Evolutionary conservation across 306 rosid species (phyloP).

Genomic region (Aeschynomene evenia): DNA sequence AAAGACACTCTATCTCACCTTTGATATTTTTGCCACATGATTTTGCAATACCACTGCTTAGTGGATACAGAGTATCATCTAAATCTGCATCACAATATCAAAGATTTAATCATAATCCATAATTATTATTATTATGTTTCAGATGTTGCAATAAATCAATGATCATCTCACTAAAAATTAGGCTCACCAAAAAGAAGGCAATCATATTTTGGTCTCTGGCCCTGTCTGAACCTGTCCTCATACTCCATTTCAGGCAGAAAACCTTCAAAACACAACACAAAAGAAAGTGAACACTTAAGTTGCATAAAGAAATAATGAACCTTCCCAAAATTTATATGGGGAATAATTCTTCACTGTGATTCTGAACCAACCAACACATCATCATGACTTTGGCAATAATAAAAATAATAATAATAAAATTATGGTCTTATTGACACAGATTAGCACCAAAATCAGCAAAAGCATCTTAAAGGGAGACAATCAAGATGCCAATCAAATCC

Average conservation of each 20-base stretch:
- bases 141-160: constrained; percentile 7
- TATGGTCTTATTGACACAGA: constrained; percentile 40
- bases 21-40: constrained; percentile 68
- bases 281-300: constrained; percentile 28
- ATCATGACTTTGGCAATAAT: constrained; percentile 9
- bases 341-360: constrained; percentile 12
- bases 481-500: constrained; percentile 32
- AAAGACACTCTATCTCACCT: constrained; percentile 47
- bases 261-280: constrained; percentile 32
- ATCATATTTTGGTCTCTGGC: constrained; percentile 72
- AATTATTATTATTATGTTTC: constrained; percentile 5
- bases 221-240: constrained; percentile 52
- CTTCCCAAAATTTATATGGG: constrained; percentile 36
- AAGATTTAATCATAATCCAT: constrained; percentile 12
- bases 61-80: constrained; percentile 91
- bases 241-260: constrained; percentile 66
- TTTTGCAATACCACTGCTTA: constrained; percentile 70
- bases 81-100: constrained; percentile 53
- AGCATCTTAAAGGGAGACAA: constrained; percentile 33
- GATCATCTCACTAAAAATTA: background rate
- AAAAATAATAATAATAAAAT: background rate
- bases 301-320: constrained; percentile 36
- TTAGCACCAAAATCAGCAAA: constrained; percentile 34
- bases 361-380: constrained; percentile 17
- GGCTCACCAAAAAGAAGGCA: constrained; percentile 86